Percentiles rank a stretch among this genome's conserved stretches.
Evolutionary conservation across 305 asterid genomes (phyloP).

Genomic region (Solanum chacoense): DNA sequence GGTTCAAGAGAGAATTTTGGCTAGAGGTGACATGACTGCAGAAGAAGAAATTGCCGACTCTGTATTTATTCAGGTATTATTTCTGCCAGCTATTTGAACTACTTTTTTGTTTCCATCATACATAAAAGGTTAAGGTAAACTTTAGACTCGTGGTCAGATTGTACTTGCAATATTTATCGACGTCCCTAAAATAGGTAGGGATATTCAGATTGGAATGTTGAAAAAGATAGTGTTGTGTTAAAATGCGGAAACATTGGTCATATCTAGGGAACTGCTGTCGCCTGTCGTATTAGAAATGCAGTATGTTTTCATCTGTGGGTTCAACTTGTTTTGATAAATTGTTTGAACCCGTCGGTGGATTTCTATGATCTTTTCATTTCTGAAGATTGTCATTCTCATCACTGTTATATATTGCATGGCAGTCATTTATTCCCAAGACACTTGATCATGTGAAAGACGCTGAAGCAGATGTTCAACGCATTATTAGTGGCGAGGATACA

Average conservation of each 20-base stretch:
- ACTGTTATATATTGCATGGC: conserved; percentile 1
- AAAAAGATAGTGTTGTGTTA: not conserved
- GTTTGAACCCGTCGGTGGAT: not conserved
- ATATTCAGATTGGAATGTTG: not conserved
- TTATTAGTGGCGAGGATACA: conserved; percentile 66
- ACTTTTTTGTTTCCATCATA: not conserved
- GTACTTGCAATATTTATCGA: not conserved
- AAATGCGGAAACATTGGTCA: not conserved
- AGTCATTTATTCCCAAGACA: conserved; percentile 85
- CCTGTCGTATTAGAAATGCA: not conserved
- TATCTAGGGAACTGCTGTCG: not conserved
- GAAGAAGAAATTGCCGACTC: conserved; percentile 92
- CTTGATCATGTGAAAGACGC: conserved; percentile 75
- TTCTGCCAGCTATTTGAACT: not conserved
- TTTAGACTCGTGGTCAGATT: not conserved
- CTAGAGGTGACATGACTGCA: conserved; percentile 67
- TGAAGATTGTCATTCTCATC: not conserved
- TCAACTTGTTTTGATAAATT: not conserved
- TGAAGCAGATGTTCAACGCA: conserved; percentile 78
- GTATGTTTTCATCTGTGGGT: not conserved
- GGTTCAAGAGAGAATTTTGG: conserved; percentile 67
- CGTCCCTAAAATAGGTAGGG: not conserved
- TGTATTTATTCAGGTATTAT: conserved; percentile 72
- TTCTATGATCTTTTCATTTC: not conserved
- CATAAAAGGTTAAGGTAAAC: not conserved